Percentiles rank a stretch among this genome's conserved stretches.
Conservation (phyloP, 179 eudicot genomes). For the Corrigiola litoralis region DNA sequence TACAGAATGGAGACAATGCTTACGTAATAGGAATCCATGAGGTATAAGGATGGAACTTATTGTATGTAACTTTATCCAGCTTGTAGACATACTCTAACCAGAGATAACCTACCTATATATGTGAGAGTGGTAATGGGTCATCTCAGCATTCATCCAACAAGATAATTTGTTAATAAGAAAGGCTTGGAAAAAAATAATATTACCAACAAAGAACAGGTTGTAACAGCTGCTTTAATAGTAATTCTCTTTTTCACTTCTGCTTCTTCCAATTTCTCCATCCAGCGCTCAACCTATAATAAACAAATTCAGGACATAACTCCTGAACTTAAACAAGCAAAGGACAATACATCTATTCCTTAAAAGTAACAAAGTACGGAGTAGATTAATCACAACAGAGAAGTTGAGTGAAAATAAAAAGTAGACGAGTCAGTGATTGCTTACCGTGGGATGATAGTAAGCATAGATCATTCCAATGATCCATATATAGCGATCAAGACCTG, state of each 20-base stretch:
- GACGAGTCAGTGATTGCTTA: conserved; percentile 28
- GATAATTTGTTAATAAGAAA: background rate
- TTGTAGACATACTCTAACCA: conserved; percentile 88
- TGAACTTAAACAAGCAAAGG: background rate
- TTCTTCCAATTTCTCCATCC: conserved; percentile 98
- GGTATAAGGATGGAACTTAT: conserved; percentile 90
- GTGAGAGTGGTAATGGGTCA: conserved; percentile 12
- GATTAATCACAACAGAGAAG: background rate
- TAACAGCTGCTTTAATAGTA: conserved; percentile 53
- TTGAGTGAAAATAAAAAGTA: background rate
- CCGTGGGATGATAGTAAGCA: conserved; percentile 94
- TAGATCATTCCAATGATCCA: conserved; percentile 98
- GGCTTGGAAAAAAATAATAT: background rate
- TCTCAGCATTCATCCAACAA: conserved; percentile 10
- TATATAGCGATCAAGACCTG: conserved; percentile 97
- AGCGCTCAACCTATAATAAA: conserved; percentile 68
- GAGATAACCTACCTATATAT: conserved; percentile 71
- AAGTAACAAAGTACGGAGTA: background rate
- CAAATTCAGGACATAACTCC: conserved; percentile 2
- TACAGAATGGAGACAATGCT: conserved; percentile 18
- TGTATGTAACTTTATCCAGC: conserved; percentile 81
- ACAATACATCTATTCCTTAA: too few relatives aligned
- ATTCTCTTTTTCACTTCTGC: conserved; percentile 56
- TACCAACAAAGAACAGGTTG: conserved; percentile 51
- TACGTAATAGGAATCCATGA: conserved; percentile 99